Percentiles rank a stretch among this genome's conserved stretches.
Conservation (phyloP, 1,284 basidiomycete species). For the Trametes versicolor region DNA sequence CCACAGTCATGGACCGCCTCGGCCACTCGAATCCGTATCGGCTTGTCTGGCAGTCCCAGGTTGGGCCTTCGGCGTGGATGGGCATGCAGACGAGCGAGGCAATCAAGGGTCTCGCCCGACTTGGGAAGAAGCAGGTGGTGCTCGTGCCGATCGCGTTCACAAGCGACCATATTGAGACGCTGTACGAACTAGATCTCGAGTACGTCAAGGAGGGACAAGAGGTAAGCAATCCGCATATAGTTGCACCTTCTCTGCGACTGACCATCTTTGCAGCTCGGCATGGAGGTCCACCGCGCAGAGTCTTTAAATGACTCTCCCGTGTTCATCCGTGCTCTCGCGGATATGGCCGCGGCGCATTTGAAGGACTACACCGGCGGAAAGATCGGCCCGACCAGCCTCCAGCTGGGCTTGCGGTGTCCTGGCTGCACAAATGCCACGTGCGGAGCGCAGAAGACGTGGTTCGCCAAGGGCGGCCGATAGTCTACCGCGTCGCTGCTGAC, state of each 20-base stretch:
- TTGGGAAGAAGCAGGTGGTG: constrained; percentile 89
- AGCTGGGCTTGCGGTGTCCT: constrained; percentile 91
- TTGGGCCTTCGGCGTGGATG: constrained; percentile 98
- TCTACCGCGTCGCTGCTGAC: neutral
- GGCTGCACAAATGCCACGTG: constrained; percentile 93
- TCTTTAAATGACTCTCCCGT: constrained; percentile 99
- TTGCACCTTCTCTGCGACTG: constrained; percentile 3
- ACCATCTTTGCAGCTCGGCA: constrained; percentile 63
- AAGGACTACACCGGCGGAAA: constrained; percentile 64
- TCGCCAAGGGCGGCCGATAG: constrained; percentile 65
- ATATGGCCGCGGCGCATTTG: constrained; percentile 90
- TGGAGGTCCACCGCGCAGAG: constrained; percentile 91
- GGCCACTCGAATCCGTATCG: constrained; percentile 87
- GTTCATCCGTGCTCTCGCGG: constrained; percentile 96
- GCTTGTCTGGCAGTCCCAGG: constrained; percentile 98
- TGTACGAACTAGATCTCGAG: constrained; percentile 97
- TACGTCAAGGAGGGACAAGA: constrained; percentile 92
- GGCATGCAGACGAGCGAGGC: constrained; percentile 96
- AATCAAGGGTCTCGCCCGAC: constrained; percentile 90
- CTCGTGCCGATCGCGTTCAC: constrained; percentile 98
- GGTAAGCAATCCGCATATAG: constrained; percentile 57
- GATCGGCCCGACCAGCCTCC: constrained; percentile 74
- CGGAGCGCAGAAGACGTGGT: constrained; percentile 89
- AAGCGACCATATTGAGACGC: constrained; percentile 98
- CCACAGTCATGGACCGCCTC: constrained; percentile 89